These are phyloP conservation scores for Craterostigma plantagineum DNA, from an alignment of 257 asterid genomes.

Conservation along the genomic window DNA sequence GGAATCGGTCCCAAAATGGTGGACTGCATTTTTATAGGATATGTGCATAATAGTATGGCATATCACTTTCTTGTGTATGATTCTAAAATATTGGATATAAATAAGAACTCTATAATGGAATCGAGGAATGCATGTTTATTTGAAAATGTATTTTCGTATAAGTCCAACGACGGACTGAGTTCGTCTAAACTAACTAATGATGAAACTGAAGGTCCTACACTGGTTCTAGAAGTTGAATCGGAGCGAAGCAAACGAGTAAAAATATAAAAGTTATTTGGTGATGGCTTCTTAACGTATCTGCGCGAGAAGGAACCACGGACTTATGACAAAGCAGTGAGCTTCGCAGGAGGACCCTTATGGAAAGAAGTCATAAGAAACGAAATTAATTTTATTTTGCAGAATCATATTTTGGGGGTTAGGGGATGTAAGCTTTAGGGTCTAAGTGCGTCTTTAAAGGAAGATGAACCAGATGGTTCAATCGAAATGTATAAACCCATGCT, in stretches of 20 bases:
- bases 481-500: not conserved
- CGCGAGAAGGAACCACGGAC: not conserved
- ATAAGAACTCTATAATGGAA: not conserved
- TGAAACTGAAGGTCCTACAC: no score
- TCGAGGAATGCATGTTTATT: not conserved
- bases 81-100: not conserved
- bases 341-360: not conserved
- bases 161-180: not conserved
- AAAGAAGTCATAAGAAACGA: no score
- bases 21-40: not conserved
- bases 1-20: not conserved
- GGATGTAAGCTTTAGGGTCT: not conserved
- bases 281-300: not conserved
- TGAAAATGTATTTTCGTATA: not conserved
- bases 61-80: not conserved
- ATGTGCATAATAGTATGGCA: not conserved
- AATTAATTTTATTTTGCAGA: not conserved
- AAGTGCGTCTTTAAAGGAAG: not conserved
- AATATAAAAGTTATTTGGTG: not conserved
- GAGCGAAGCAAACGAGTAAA: no score
- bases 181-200: not conserved
- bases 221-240: no score
- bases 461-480: not conserved
- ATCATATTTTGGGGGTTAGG: not conserved
- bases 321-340: not conserved